Evolutionary conservation across 2,329 filamentous ascomycete species (phyloP), one percentile per base, ranked within the genome.

Genomic region (Sarocladiaceae sp.): DNA sequence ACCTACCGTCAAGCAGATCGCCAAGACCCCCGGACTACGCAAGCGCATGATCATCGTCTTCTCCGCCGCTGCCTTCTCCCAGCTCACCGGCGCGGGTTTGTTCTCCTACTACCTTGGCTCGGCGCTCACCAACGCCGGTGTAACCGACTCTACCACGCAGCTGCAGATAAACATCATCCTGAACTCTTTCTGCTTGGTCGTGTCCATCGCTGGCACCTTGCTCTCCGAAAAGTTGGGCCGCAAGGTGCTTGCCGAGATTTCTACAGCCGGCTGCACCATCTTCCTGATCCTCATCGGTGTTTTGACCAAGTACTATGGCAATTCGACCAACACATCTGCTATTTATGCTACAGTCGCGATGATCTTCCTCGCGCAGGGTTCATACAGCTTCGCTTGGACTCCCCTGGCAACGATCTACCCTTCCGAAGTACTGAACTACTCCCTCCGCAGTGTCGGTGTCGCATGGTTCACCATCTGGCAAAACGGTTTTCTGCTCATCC

Each of bases 201-300:
- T 63, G 44, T 56, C 62, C 23, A 52, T 74, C 0, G 31, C 55
- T 2, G 72, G 72, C 0, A 73, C 70, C 1, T 62, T 65, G 4
- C 56, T 72, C 6, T 58, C 60, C 0, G 64, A 66, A 13, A 55
- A 42, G 19, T 64, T 67, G 59, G 71, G 72, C 6, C 64, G 72
- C 9, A 72, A 69, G 47, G 57, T 61, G 1, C 67, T 64, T 1
- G 68, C 67, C 3, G 51, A 70, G 4, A 47, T 66, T 9, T 67
- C 65, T 0, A 60, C 68, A 37, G 45, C 46, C 11, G 50, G 67
- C 10, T 50, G 70, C 5, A 61, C 65, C 2, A 43, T 67, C 16
- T 73, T 66, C 31, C 63, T 78, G 2, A 76, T 76, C 50, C 60
- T 76, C 43, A 67, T 76, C 31, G 73, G 73, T 2, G 70, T 62